These are phyloP conservation scores for Cucumis melo DNA, from an alignment of 306 rosid species.

Conservation along the genomic window DNA sequence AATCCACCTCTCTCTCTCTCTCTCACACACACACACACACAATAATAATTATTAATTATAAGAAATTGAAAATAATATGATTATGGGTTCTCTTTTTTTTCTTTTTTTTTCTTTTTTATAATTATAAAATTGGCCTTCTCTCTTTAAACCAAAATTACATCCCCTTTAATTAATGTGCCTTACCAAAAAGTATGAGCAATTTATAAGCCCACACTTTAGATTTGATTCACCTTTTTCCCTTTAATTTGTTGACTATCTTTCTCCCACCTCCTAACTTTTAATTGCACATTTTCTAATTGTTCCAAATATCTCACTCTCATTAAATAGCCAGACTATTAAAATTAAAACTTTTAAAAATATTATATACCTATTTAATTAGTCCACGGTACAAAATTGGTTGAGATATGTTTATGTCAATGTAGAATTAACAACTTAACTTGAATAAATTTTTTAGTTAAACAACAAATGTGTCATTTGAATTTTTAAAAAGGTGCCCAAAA, in stretches of 20 bases:
- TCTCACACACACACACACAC: too few species aligned
- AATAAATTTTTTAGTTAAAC: too few species aligned
- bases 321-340: not conserved
- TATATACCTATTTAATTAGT: too few species aligned
- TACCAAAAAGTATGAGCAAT: conserved; percentile 11
- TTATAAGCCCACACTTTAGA: conserved; percentile 4
- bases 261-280: not conserved
- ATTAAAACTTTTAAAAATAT: not conserved
- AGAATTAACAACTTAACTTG: too few species aligned
- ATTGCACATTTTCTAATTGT: not conserved
- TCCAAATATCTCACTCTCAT: not conserved
- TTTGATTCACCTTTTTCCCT: not conserved
- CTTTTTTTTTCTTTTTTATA: not conserved
- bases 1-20: not conserved
- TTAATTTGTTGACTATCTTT: not conserved
- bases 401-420: too few species aligned
- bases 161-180: not conserved
- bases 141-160: not conserved
- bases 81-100: too few species aligned
- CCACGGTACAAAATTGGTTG: too few species aligned
- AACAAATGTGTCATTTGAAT: too few species aligned
- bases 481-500: too few species aligned
- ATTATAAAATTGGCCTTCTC: not conserved
- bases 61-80: not conserved
- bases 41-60: not conserved